Evolutionary conservation across 1,284 basidiomycete species (phyloP).

Genomic region (Tilletia setariae): DNA sequence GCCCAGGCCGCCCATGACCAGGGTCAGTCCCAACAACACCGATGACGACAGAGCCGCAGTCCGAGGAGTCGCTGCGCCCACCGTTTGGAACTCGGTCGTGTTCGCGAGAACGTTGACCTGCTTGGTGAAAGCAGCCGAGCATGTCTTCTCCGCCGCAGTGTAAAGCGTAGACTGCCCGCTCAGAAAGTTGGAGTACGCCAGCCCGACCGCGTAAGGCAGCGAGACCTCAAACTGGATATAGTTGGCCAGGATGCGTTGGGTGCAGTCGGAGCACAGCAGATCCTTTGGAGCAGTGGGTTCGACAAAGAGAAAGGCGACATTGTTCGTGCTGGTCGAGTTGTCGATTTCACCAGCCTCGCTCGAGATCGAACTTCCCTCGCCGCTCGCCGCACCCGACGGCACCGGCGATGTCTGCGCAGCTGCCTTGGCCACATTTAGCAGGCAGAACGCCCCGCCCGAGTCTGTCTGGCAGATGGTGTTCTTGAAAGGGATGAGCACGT

Average conservation of each 20-base stretch:
- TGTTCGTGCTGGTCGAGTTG: constrained; percentile 14
- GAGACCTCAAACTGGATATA: constrained; percentile 49
- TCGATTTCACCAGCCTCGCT: not conserved
- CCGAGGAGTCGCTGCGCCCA: constrained; percentile 19
- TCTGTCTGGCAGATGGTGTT: constrained; percentile 44
- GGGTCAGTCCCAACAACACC: not conserved
- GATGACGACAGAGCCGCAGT: not conserved
- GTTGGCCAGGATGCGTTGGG: constrained; percentile 37
- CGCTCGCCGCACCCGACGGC: not conserved
- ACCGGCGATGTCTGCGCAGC: constrained; percentile 19
- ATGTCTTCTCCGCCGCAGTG: constrained; percentile 33
- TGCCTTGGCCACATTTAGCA: constrained; percentile 35
- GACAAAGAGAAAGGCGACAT: constrained; percentile 48
- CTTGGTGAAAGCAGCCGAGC: constrained; percentile 29
- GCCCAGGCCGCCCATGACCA: not conserved
- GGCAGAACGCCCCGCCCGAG: constrained; percentile 33
- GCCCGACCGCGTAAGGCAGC: constrained; percentile 46
- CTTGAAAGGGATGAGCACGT: constrained; percentile 45
- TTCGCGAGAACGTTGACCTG: constrained; percentile 38
- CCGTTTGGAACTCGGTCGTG: constrained; percentile 35
- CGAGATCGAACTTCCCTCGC: not conserved
- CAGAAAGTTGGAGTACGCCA: constrained; percentile 33
- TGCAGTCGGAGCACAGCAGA: constrained; percentile 44
- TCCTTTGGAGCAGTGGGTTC: constrained; percentile 30
- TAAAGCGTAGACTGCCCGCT: constrained; percentile 41